A percentile compares a stretch with the other conserved stretches of the same genome.
Evolutionary conservation across 2,329 filamentous ascomycete genomes (phyloP).

Genomic region (Verticillium albo-atrum): DNA sequence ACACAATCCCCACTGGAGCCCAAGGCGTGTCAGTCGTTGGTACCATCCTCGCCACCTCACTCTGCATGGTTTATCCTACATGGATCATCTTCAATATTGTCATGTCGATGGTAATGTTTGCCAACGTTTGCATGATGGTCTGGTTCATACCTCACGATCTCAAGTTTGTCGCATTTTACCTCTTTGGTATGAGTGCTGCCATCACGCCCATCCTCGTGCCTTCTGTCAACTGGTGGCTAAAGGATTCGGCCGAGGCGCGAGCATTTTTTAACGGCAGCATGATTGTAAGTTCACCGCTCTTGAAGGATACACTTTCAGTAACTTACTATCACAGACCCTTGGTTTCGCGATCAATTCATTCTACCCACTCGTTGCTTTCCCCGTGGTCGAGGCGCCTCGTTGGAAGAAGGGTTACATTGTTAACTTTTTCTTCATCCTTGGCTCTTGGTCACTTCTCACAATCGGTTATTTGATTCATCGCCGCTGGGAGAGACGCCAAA

Average conservation of each 20-base stretch:
- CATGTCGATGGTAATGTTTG: conserved; percentile 12
- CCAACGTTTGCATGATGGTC: conserved; percentile 13
- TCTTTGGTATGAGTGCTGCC: conserved; percentile 17
- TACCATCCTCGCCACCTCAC: conserved; percentile 19
- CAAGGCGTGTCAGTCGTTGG: conserved; percentile 21
- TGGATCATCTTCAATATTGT: conserved; percentile 23
- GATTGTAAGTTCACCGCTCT: conserved; percentile 10
- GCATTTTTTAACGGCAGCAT: conserved; percentile 17
- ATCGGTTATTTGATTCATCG: conserved; percentile 7
- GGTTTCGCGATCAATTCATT: conserved; percentile 15
- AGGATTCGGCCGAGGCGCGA: conserved; percentile 16
- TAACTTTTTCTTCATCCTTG: conserved; percentile 13
- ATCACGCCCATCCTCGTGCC: conserved; percentile 18
- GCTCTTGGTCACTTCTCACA: conserved; percentile 7
- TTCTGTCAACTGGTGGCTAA: conserved; percentile 17
- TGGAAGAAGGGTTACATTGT: conserved; percentile 18
- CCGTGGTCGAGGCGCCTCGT: conserved; percentile 13
- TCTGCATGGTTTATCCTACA: conserved; percentile 27
- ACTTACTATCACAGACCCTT: conserved; percentile 7
- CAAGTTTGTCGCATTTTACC: conserved; percentile 14
- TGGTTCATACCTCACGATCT: conserved; percentile 14
- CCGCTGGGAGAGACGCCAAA: conserved; percentile 6
- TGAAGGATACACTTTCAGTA: no score
- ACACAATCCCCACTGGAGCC: conserved; percentile 16
- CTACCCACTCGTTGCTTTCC: conserved; percentile 14